Evolutionary conservation across 805 yeast species (phyloP), one percentile per base, ranked within the genome.

Genomic region (Yamadazyma takamatsuzukensis): DNA sequence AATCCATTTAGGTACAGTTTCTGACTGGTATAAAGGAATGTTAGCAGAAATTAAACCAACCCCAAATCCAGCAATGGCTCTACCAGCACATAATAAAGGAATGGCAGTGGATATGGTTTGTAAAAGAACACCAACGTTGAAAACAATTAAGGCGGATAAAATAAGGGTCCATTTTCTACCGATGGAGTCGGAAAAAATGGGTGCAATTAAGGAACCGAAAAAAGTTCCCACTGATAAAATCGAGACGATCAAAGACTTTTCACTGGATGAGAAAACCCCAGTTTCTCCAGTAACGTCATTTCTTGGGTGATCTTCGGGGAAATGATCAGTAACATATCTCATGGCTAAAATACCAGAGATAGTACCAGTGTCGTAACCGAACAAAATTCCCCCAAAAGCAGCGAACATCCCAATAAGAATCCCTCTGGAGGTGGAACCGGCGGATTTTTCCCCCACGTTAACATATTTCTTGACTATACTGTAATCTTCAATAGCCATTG

Each of bases 351-450:
- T 61, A 38, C 84, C 85, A 50, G 85, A 85, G 32, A 86, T 81
- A 28, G 84, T 62, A 3, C 96, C 96, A 0, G 96, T 87, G 54
- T 87, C 95, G 51, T 83, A 87, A 1, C 96, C 96, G 51, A 80
- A 86, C 24, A 86, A 62, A 51, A 87, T 82, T 0, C 96, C 96
- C 15, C 95, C 96, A 16, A 83, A 72, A 10, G 95, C 93, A 11
- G 90, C 89, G 39, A 86, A 78, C n/a, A 75, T 51, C 39, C 94
- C 95, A 4, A 87, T 88, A 6, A 72, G 59, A 15, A 83, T 57
- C 21, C 63, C 64, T 63, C 58, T 61, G 18, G 53, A 33, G 42
- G 67, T 51, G 34, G 67, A 61, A 12, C 68, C 77, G 30, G 69
- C 67, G 30, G 57, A 59, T 48, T 67, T 70, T 29, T 68, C 70